Percentiles rank a stretch among this genome's conserved stretches.
These are phyloP conservation scores for Cyclotella cryptica DNA, from an alignment of 108 stramenopile genomes.

Conservation along the genomic window DNA sequence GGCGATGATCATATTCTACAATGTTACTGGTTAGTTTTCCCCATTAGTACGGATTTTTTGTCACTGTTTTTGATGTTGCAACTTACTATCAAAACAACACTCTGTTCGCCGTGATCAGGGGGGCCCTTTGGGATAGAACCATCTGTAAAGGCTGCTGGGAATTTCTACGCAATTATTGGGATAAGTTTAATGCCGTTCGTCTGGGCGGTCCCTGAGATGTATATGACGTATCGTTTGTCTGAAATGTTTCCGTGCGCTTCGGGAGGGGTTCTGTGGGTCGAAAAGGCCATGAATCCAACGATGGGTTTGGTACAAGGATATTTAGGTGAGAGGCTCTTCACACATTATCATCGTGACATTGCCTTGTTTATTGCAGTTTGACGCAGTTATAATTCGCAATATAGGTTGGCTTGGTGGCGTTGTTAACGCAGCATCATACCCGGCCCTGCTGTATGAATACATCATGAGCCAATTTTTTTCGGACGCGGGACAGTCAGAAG, in stretches of 20 bases:
- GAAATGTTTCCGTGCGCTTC: slow-evolving; percentile 90
- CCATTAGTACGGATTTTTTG: not conserved
- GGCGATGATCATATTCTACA: slow-evolving; percentile 45
- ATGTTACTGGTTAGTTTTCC: slow-evolving; percentile 17
- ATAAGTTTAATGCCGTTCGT: slow-evolving; percentile 86
- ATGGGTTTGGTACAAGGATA: slow-evolving; percentile 89
- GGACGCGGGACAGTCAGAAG: slow-evolving; percentile 21
- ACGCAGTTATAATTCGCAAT: slow-evolving; percentile 19
- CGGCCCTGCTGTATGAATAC: slow-evolving; percentile 86
- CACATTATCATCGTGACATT: slow-evolving; percentile 37
- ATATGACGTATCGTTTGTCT: slow-evolving; percentile 91
- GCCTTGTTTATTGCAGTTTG: slow-evolving; percentile 48
- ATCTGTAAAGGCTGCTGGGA: slow-evolving; percentile 80
- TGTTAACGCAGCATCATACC: slow-evolving; percentile 91
- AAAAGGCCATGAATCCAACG: slow-evolving; percentile 87
- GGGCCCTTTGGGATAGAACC: slow-evolving; percentile 95
- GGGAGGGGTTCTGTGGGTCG: slow-evolving; percentile 53
- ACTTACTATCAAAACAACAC: slow-evolving; percentile 39
- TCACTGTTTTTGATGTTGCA: slow-evolving; percentile 16
- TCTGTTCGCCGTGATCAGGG: slow-evolving; percentile 26
- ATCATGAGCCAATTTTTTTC: slow-evolving; percentile 60
- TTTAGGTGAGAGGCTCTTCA: slow-evolving; percentile 49
- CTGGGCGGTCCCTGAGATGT: slow-evolving; percentile 94
- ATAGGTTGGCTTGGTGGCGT: slow-evolving; percentile 90
- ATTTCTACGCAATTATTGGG: slow-evolving; percentile 82